Evolutionary conservation across 2,329 filamentous ascomycete species (phyloP).

Genomic region (Aspergillus unguis): DNA sequence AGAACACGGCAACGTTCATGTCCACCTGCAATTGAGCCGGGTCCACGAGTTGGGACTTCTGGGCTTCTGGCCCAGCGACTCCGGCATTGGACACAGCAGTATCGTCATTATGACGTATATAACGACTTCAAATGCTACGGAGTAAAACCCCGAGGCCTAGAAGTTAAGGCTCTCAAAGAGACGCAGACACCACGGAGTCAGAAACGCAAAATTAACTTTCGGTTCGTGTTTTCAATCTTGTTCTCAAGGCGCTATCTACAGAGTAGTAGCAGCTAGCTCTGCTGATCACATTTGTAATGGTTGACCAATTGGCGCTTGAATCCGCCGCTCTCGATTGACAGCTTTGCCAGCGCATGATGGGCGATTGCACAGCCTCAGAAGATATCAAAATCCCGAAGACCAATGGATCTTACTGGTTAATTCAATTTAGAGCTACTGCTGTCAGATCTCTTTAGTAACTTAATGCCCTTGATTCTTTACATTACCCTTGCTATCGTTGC

Average conservation of each 20-base stretch:
- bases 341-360: background rate
- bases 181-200: background rate
- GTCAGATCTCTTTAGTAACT: conserved; percentile 2
- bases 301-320: background rate
- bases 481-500: conserved; percentile 5
- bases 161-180: background rate
- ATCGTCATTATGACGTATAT: background rate
- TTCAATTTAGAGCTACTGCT: background rate
- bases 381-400: background rate
- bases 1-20: no score
- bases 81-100: background rate
- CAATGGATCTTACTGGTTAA: background rate
- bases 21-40: no score
- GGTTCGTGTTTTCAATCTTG: background rate
- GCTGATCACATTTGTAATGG: no score
- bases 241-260: background rate
- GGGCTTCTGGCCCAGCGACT: background rate
- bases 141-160: no score
- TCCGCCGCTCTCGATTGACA: background rate
- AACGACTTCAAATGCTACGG: background rate
- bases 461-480: conserved; percentile 7
- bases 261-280: no score
- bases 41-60: no score
- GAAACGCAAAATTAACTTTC: no score
- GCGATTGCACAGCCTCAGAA: conserved; percentile 5